These are phyloP conservation scores for Colletotrichum caudatum DNA, from an alignment of 2,329 filamentous ascomycete genomes.

Conservation along the genomic window DNA sequence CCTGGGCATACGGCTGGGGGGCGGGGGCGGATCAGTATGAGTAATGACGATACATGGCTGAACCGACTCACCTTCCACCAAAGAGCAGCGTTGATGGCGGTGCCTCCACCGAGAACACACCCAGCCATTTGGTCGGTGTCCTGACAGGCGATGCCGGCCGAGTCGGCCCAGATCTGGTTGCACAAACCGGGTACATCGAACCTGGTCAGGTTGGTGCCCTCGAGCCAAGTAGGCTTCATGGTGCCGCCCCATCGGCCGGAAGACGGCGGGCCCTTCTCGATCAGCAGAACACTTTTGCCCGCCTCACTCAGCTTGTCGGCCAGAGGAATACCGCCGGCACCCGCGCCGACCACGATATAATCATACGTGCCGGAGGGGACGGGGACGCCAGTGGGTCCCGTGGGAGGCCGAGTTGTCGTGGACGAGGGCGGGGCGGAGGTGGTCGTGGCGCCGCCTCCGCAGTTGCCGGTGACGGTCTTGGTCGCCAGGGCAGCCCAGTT, in stretches of 20 bases:
- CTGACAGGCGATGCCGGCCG: conserved; percentile 72
- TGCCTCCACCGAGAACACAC: conserved; percentile 76
- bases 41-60: neutral
- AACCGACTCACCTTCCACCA: conserved; percentile 68
- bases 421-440: conserved; percentile 44
- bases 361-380: conserved; percentile 60
- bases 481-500: conserved; percentile 60
- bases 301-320: conserved; percentile 73
- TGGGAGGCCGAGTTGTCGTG: conserved; percentile 39
- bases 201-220: conserved; percentile 72
- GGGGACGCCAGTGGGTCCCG: conserved; percentile 50
- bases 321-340: conserved; percentile 70
- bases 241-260: conserved; percentile 74
- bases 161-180: conserved; percentile 76
- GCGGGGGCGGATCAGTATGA: neutral
- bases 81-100: conserved; percentile 75
- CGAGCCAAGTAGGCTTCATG: conserved; percentile 71
- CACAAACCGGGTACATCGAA: conserved; percentile 80
- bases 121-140: conserved; percentile 81
- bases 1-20: conserved; percentile 68
- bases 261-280: conserved; percentile 71
- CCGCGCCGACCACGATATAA: conserved; percentile 74
- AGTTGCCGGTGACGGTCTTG: conserved; percentile 52
- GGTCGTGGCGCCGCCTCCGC: conserved; percentile 48
- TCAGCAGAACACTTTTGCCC: conserved; percentile 73